Conservation (phyloP, 2,329 filamentous ascomycete genomes). For the Elsinoe ampelina region DNA sequence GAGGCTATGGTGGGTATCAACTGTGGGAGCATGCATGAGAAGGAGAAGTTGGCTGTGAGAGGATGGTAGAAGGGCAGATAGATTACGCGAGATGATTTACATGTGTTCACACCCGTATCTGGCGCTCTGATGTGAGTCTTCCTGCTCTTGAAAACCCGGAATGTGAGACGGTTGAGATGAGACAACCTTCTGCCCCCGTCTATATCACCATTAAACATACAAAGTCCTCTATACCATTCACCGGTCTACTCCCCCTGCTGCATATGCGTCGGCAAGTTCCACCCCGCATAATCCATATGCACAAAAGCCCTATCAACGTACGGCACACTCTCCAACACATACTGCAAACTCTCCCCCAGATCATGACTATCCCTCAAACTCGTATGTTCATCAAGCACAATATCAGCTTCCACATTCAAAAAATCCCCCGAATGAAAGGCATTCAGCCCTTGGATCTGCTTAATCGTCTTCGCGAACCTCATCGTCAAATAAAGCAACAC, state of each 20-base stretch:
- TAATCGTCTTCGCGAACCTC: conserved; percentile 82
- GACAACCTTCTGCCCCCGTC: not conserved
- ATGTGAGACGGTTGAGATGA: no score
- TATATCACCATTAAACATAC: not conserved
- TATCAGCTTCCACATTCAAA: conserved; percentile 73
- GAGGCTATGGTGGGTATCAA: conserved; percentile 98
- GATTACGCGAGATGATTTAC: conserved; percentile 1
- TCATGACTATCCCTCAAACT: conserved; percentile 74
- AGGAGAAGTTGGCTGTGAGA: conserved; percentile 73
- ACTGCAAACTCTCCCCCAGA: conserved; percentile 66
- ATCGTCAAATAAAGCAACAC: conserved; percentile 84
- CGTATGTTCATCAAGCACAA: conserved; percentile 69
- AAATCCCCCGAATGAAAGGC: conserved; percentile 82
- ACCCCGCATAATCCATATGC: conserved; percentile 43
- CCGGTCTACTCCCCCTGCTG: conserved; percentile 31
- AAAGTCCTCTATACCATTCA: not conserved
- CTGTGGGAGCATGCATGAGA: conserved; percentile 64
- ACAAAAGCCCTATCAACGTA: conserved; percentile 54
- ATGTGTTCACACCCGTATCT: not conserved
- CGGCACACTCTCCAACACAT: conserved; percentile 75
- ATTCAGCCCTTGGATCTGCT: conserved; percentile 73
- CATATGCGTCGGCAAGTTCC: conserved; percentile 44
- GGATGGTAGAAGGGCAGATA: conserved; percentile 56
- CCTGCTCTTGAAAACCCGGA: no score
- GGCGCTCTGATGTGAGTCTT: no score